Evolutionary conservation across 805 yeast genomes (phyloP), one percentile per base, ranked within the genome.

Genomic region (Candida manassasensis): DNA sequence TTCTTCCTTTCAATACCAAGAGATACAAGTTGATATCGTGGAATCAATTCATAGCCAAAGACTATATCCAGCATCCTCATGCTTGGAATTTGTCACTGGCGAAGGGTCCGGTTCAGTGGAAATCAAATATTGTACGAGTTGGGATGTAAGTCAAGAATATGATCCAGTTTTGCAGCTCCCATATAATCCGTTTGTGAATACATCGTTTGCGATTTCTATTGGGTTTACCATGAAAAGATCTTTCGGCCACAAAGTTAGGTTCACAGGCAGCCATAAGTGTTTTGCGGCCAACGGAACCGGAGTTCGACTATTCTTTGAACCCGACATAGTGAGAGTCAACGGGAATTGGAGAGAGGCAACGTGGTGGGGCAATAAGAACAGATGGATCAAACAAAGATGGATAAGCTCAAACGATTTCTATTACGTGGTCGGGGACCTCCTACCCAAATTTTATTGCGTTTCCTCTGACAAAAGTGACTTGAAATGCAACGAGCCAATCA

Each of bases 341-440:
- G 19, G 17, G 9, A 19, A 5, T 12, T 15, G 8, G 9, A 18
- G 19, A 12, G 22, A 29, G 12, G 7, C 21, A n/a, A 15, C 21
- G 6, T 29, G 17, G 17, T 14, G 17, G 32, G 19, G 19, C 7
- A 9, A 17, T 9, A 29, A 29, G 12, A 29, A 29, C 14, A 15
- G 19, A 18, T 29, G 32, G 32, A 12, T 29, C 4, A 29, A 29
- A 19, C 7, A 29, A 12, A 7, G 22, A 8, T 29, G 32, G 32
- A 8, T 15, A 6, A 6, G 22, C 5, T 8, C 17, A 7, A 16
- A 12, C 14, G 22, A 17, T 12, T 9, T 29, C n/a, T 29, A 29
- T 14, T 29, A 18, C 12, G 22, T 29, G 12, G 6, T 6, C 12
- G 19, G 6, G 6, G 32, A 29, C 21, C 9, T 10, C 13, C 9